Conservation (phyloP, 768 basidiomycete species). For the Kwoniella sp. region DNA sequence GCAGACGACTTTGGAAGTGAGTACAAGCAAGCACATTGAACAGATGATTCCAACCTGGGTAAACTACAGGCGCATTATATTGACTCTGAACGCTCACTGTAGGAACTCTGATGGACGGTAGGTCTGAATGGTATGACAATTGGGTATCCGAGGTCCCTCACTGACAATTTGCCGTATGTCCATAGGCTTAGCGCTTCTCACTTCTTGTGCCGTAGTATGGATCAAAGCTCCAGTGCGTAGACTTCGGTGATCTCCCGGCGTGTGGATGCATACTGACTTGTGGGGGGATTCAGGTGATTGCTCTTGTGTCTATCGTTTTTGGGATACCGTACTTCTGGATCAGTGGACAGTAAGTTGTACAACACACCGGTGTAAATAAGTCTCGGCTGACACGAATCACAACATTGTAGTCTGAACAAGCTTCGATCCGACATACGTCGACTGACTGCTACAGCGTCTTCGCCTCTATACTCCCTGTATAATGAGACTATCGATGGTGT, state of each 20-base stretch:
- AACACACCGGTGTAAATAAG: background rate
- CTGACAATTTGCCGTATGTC: no score
- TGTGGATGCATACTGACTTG: background rate
- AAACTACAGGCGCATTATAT: no score
- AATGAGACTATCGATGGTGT: conserved; percentile 48
- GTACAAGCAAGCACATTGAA: no score
- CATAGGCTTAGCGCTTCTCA: conserved; percentile 15
- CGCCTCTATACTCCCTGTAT: conserved; percentile 44
- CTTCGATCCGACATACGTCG: conserved; percentile 45
- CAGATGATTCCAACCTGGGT: no score
- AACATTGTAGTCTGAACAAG: conserved; percentile 31
- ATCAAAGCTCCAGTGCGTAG: conserved; percentile 27
- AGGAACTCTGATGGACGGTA: conserved; percentile 20
- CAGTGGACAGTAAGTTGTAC: conserved; percentile 30
- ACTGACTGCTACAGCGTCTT: conserved; percentile 29
- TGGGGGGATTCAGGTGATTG: conserved; percentile 11
- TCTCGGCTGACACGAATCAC: background rate
- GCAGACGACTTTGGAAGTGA: conserved; percentile 48
- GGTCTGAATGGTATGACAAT: no score
- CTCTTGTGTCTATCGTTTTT: conserved; percentile 24
- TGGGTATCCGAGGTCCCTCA: no score
- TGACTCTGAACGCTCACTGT: no score
- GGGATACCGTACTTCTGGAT: conserved; percentile 38
- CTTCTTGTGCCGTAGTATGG: conserved; percentile 21
- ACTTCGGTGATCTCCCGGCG: no score